Evolutionary conservation across 2,329 filamentous ascomycete genomes (phyloP).

Genomic region (Allantophomopsis cytisporea): DNA sequence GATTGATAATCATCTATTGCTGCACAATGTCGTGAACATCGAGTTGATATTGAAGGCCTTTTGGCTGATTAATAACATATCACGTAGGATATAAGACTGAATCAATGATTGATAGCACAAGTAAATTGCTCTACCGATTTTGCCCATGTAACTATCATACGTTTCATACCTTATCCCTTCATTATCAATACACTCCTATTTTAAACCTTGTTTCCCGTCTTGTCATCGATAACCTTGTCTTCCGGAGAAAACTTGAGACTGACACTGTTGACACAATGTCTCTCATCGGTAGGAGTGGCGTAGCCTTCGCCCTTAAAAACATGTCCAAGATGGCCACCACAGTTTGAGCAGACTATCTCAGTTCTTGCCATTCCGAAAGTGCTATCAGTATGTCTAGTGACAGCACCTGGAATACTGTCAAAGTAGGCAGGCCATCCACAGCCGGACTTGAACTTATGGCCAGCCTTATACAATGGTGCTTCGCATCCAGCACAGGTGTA

Average conservation of each 20-base stretch:
- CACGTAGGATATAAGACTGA: no score
- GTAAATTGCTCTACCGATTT: no score
- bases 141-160: no score
- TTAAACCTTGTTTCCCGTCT: constrained; percentile 22
- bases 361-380: constrained; percentile 72
- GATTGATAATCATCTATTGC: no score
- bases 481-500: constrained; percentile 83
- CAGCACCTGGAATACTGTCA: constrained; percentile 83
- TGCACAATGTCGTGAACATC: no score
- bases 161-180: neutral
- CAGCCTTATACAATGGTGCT: constrained; percentile 80
- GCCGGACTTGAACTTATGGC: constrained; percentile 89
- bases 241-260: constrained; percentile 67
- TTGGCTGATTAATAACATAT: no score
- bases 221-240: constrained; percentile 32
- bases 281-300: constrained; percentile 78
- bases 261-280: constrained; percentile 91
- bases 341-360: constrained; percentile 91
- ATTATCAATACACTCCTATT: neutral
- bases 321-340: constrained; percentile 82
- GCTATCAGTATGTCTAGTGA: constrained; percentile 66
- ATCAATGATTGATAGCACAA: no score
- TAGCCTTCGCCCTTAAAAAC: constrained; percentile 87
- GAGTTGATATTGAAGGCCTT: no score
- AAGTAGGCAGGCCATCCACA: constrained; percentile 99